Evolutionary conservation across 768 basidiomycete species (phyloP).

Genomic region (Amanita pallidorosea): DNA sequence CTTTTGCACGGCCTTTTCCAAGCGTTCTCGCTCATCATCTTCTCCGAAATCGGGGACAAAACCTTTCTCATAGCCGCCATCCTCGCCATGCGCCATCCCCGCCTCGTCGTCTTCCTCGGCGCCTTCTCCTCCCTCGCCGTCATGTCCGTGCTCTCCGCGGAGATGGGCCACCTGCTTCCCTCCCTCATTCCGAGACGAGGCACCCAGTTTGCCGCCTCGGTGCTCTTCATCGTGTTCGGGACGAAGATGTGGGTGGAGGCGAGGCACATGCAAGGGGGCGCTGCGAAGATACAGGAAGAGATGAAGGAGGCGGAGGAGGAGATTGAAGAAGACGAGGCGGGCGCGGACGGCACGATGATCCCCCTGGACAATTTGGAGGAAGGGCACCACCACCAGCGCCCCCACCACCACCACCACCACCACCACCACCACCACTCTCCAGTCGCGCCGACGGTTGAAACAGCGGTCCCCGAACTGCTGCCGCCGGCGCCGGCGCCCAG

Average conservation of each 20-base stretch:
- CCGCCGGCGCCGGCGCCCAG: slow-evolving; percentile 9
- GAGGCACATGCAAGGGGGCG: slow-evolving; percentile 64
- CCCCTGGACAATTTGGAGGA: slow-evolving; percentile 68
- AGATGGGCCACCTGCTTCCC: slow-evolving; percentile 85
- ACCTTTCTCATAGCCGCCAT: slow-evolving; percentile 83
- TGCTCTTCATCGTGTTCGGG: slow-evolving; percentile 87
- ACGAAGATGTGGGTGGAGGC: slow-evolving; percentile 84
- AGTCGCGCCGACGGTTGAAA: too few species aligned
- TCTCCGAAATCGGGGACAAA: slow-evolving; percentile 94
- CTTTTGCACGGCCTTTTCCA: slow-evolving; percentile 25
- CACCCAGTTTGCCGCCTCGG: slow-evolving; percentile 65
- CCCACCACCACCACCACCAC: too few species aligned
- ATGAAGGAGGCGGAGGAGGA: slow-evolving; percentile 93
- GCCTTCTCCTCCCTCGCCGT: slow-evolving; percentile 80
- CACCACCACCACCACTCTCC: too few species aligned
- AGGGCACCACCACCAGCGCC: too few species aligned
- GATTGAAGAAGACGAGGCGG: slow-evolving; percentile 66
- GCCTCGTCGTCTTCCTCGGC: slow-evolving; percentile 76
- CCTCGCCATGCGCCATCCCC: slow-evolving; percentile 87
- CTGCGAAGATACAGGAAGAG: slow-evolving; percentile 79
- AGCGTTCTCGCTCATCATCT: slow-evolving; percentile 84
- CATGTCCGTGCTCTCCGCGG: slow-evolving; percentile 92
- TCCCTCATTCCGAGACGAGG: slow-evolving; percentile 62
- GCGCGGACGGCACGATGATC: slow-evolving; percentile 29
- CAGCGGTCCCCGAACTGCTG: too few species aligned